phyloP scores from a whole-genome alignment of 345 rosid species.

The Linum lewisii region DNA sequence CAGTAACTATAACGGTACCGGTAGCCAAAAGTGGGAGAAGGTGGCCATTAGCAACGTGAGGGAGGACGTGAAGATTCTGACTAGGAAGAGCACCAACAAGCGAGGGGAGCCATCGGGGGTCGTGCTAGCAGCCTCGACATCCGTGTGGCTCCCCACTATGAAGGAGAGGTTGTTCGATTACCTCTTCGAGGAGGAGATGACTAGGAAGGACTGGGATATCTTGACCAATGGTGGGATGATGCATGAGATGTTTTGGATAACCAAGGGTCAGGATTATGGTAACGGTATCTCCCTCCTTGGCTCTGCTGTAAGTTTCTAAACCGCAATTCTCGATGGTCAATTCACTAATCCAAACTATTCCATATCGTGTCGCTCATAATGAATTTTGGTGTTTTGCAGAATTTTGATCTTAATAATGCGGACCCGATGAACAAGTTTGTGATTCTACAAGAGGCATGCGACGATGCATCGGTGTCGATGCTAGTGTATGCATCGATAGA shows the following conservation, averaged over 20 bases:
- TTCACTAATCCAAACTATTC: no score
- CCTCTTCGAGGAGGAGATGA: conserved; percentile 29
- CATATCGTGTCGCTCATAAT: no score
- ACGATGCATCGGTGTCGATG: conserved; percentile 39
- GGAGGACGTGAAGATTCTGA: conserved; percentile 40
- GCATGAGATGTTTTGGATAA: conserved; percentile 34
- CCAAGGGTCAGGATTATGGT: conserved; percentile 26
- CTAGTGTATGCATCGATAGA: conserved; percentile 63
- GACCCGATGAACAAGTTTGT: conserved; percentile 31
- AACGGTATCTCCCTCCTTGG: conserved; percentile 46
- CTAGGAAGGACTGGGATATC: conserved; percentile 53
- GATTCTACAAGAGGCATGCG: conserved; percentile 61
- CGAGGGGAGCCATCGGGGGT: conserved; percentile 45
- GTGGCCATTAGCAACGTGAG: conserved; percentile 31
- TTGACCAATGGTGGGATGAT: conserved; percentile 35
- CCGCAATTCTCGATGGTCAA: neutral
- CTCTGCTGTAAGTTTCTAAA: conserved; percentile 31
- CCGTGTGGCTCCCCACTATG: conserved; percentile 52
- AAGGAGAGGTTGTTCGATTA: conserved; percentile 50
- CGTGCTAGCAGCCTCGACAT: conserved; percentile 47
- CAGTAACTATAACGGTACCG: no score
- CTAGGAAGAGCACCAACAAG: conserved; percentile 30
- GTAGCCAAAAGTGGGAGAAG: conserved; percentile 38
- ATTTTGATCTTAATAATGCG: conserved; percentile 8
- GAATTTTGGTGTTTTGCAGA: conserved; percentile 21